Percentiles rank a stretch among this genome's conserved stretches.
These are phyloP conservation scores for Rhazya stricta DNA, from an alignment of 257 asterid genomes.

Conservation along the genomic window DNA sequence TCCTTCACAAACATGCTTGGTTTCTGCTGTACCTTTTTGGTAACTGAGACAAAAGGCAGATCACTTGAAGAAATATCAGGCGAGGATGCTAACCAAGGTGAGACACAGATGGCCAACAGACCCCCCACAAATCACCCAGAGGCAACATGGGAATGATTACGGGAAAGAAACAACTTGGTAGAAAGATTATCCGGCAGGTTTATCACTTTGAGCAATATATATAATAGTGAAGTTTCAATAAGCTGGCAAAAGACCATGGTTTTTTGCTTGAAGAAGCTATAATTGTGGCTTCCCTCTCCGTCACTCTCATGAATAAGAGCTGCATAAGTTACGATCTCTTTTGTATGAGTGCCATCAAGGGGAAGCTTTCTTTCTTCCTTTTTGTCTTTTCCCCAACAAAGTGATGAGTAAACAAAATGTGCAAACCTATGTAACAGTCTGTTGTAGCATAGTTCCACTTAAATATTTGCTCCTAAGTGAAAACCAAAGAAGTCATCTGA, in stretches of 20 bases:
- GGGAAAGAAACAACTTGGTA: not conserved
- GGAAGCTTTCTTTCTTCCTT: not conserved
- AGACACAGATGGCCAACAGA: constrained; percentile 11
- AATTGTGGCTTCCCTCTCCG: not conserved
- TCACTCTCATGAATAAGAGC: constrained; percentile 14
- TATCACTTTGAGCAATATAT: constrained; percentile 1
- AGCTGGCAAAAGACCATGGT: not conserved
- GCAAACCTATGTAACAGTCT: not conserved
- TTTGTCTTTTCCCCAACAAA: not conserved
- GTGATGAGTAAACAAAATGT: not conserved
- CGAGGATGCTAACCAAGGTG: constrained; percentile 17
- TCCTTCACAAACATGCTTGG: constrained; percentile 32
- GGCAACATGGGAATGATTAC: constrained; percentile 16
- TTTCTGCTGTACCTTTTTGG: constrained; percentile 28
- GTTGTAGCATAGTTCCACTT: not conserved
- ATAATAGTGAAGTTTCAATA: not conserved
- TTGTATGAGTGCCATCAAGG: not conserved
- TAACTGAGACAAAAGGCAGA: constrained; percentile 28
- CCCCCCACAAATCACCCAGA: constrained; percentile 12
- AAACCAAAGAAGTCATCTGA: not conserved
- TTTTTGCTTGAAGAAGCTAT: constrained; percentile 2
- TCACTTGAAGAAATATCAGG: constrained; percentile 32
- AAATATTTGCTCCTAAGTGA: not conserved
- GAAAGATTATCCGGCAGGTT: not conserved
- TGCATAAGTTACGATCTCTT: not conserved